Base-by-base conservation (phyloP, 2,329 filamentous ascomycete species). In the Fusarium pilosicola region DNA sequence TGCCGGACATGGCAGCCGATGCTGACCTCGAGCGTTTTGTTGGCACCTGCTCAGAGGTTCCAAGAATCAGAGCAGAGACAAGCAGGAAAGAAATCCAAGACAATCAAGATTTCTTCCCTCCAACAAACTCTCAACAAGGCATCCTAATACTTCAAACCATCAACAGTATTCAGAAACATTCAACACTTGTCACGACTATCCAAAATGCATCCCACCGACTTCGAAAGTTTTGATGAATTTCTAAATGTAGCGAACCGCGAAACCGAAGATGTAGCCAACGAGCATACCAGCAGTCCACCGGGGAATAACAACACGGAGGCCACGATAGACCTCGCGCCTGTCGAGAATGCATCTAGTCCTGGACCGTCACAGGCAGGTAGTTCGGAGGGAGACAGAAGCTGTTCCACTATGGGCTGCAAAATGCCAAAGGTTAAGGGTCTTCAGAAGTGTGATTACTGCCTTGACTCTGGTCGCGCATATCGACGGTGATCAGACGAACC, bases 281-380 rank as follows among this genome's bases (percentile, higher is more conserved):
- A 18, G 6, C 12, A 9, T 12, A 1, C 18, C 12, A 18, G 13
- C 4, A 46, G 8, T 11, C 1, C 4, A 17, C 7, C 6, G 24
- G 26, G 4, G 14, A 10, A 20, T 14, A 28, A 28, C 5, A 13
- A 15, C 7, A 46, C 7, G 8, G 24, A 20, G 13, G 14, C 17
- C 32, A 34, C 32, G 32, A 34, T 34, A 15, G 32, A 34, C 32
- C 32, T 8, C 14, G 32, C 14, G 6, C 20, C 26, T 6, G 20
- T 17, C 5, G 26, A 17, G 4, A 17, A 17, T 17, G 5, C 10
- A n/a, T 20, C 28, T 18, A 15, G 17, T 49, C 14, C 10, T 30
- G 1, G 3, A 4, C 3, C 20, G 15, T n/a, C 28, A 12, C 20
- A 49, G 28, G 14, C 46, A 22, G 15, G 4, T 5, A 28, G 18